Percentiles rank a stretch among this genome's conserved stretches.
Conservation (phyloP, 2,329 filamentous ascomycete species). For the Trichoderma oligosporum region DNA sequence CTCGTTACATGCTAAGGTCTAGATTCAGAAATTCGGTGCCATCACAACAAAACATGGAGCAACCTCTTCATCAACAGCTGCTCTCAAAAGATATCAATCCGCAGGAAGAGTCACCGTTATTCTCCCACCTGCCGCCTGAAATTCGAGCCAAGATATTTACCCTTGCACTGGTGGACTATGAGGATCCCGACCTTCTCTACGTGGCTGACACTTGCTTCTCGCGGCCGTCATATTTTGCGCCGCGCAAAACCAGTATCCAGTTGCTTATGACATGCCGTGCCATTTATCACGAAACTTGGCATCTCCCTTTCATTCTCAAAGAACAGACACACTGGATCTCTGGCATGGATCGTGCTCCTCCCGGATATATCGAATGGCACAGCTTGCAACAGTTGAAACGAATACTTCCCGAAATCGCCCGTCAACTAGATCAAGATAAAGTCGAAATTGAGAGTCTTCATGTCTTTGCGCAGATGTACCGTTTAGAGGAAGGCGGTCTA, state of each 20-base stretch:
- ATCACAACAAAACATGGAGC: neutral
- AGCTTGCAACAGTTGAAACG: neutral
- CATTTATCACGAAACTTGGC: slow-evolving; percentile 42
- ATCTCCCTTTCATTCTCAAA: slow-evolving; percentile 38
- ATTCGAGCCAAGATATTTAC: slow-evolving; percentile 47
- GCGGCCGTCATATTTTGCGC: slow-evolving; percentile 40
- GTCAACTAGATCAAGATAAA: slow-evolving; percentile 22
- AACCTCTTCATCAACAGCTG: slow-evolving; percentile 10
- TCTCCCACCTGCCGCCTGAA: slow-evolving; percentile 43
- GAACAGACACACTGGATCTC: slow-evolving; percentile 41
- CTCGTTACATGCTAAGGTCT: neutral
- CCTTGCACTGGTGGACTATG: slow-evolving; percentile 37
- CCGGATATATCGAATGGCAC: slow-evolving; percentile 15
- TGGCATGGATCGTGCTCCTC: slow-evolving; percentile 31
- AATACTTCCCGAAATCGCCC: slow-evolving; percentile 22
- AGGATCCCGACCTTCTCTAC: slow-evolving; percentile 33
- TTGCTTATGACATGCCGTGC: slow-evolving; percentile 43
- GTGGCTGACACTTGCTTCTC: slow-evolving; percentile 34
- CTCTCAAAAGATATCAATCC: neutral
- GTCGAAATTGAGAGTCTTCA: slow-evolving; percentile 33
- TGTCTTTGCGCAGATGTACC: slow-evolving; percentile 43
- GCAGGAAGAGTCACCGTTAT: slow-evolving; percentile 31
- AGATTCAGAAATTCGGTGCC: neutral
- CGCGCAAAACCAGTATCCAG: slow-evolving; percentile 34
- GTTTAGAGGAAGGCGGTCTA: slow-evolving; percentile 33